Percentiles rank a stretch among this genome's conserved stretches.
Evolutionary conservation across 2,329 filamentous ascomycete species (phyloP).

Genomic region (Xylariaceae sp.): DNA sequence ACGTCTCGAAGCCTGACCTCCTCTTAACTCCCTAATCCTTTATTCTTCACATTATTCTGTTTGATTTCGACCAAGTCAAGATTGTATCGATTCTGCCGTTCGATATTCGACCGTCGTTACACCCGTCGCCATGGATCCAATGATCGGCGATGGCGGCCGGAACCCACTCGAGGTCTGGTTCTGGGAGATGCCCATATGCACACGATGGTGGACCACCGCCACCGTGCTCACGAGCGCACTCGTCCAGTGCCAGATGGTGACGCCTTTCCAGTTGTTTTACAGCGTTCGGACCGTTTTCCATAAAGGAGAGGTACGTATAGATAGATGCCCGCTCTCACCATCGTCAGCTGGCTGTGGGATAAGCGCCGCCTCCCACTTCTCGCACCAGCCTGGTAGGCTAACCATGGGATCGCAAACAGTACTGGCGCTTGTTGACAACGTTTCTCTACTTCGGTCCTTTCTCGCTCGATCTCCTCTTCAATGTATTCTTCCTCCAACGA

Average conservation of each 20-base stretch:
- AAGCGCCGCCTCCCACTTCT: not conserved
- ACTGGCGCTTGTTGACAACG: constrained; percentile 92
- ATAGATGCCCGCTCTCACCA: constrained; percentile 6
- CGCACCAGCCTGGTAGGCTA: constrained; percentile 8
- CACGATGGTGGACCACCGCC: constrained; percentile 92
- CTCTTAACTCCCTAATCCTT: not conserved
- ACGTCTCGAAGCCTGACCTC: not conserved
- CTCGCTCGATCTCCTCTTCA: constrained; percentile 89
- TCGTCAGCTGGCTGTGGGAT: not conserved
- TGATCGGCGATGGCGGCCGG: constrained; percentile 53
- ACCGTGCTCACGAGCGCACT: constrained; percentile 82
- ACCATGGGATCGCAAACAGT: constrained; percentile 48
- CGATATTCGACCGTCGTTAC: not conserved
- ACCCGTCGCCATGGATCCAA: constrained; percentile 46
- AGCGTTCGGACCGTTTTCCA: constrained; percentile 87
- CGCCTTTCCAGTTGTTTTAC: constrained; percentile 94
- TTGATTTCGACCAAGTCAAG: not conserved
- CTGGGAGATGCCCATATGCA: constrained; percentile 96
- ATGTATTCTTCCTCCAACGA: constrained; percentile 96
- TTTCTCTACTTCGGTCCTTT: constrained; percentile 97
- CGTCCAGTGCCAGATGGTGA: constrained; percentile 89
- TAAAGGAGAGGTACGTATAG: constrained; percentile 71
- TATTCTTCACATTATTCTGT: not conserved
- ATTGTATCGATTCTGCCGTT: not conserved
- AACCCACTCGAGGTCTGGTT: constrained; percentile 96